Percentiles rank a stretch among this genome's conserved stretches.
These are phyloP conservation scores for Aphanocladium album DNA, from an alignment of 2,329 filamentous ascomycete genomes.

Conservation along the genomic window DNA sequence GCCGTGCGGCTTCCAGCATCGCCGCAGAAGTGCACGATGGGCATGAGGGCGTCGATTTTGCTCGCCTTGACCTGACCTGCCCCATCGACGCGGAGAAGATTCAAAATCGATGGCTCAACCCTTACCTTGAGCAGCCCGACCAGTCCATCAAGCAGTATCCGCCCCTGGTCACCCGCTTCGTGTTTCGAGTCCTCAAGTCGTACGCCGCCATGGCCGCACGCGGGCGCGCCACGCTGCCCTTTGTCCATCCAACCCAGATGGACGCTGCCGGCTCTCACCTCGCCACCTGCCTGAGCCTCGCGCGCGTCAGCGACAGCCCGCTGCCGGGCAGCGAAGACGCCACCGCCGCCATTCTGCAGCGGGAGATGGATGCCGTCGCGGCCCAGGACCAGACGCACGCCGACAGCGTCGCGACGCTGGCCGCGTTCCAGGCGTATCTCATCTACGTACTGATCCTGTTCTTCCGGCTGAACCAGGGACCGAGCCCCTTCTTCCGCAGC, in stretches of 20 bases:
- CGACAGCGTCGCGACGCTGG: slow-evolving; percentile 25
- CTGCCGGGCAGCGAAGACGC: background rate
- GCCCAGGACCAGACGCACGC: background rate
- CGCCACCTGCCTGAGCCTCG: slow-evolving; percentile 5
- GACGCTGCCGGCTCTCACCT: background rate
- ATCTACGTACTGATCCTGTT: slow-evolving; percentile 47
- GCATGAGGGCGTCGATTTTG: background rate
- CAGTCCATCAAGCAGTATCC: slow-evolving; percentile 5
- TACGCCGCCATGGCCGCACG: slow-evolving; percentile 8
- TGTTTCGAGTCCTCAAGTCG: slow-evolving; percentile 6
- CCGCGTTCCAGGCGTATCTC: slow-evolving; percentile 48
- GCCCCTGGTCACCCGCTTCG: background rate
- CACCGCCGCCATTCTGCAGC: background rate
- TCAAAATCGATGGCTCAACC: slow-evolving; percentile 7
- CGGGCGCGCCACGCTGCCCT: background rate
- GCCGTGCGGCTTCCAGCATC: background rate
- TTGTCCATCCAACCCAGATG: background rate
- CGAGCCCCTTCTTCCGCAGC: slow-evolving; percentile 31
- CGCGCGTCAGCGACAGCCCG: background rate
- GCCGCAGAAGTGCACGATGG: background rate
- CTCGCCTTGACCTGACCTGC: background rate
- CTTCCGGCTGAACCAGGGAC: slow-evolving; percentile 29
- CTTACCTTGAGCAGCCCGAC: background rate
- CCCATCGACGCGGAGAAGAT: slow-evolving; percentile 6
- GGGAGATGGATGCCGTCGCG: slow-evolving; percentile 3